Base-by-base conservation (phyloP, 768 basidiomycete species). In the Boletus sp. region DNA sequence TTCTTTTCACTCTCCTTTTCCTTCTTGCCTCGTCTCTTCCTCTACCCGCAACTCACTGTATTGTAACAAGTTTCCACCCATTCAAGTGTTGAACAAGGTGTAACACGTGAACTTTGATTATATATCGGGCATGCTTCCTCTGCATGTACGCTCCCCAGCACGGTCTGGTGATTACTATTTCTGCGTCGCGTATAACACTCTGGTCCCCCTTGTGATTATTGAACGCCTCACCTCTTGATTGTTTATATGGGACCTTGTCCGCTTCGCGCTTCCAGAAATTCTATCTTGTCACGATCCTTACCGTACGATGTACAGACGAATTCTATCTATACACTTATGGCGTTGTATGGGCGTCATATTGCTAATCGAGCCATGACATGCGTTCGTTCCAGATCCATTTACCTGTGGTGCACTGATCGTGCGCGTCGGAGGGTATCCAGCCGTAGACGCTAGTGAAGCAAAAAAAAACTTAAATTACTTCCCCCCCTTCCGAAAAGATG, bases 11-110 rank as follows among this genome's bases (percentile, higher is more conserved):
- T 44, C 23, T 49, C 32, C 44, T 54, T 56, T 57, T 29, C 27
- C 27, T 51, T 60, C 50, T 56, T 59, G 53, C 25, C 55, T 51
- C 50, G 51, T 53, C 75, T 58, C 51, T 56, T 55, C 50, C 64
- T 65, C 55, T 65, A 76, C 76, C 65, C 33, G 59, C 78, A 79
- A 66, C 81, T 81, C 83, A 87, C 79, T 90, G 88, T 90, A 90
- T 85, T 90, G 87, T 90, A 90, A 78, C 83, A 87, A 69, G 67
- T 62, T 73, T 68, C 61, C 62, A 71, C 74, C 65, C 73, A 69
- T 77, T 79, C 76, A 77, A 77, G 74, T 80, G 79, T 81, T 80
- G 76, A 80, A 80, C 76, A 72, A 76, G 75, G 74, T 78, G 74
- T 77, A 75, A 69, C 65, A 70, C 64, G 64, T 66, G 77, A 76